phyloP scores from a whole-genome alignment of 257 asterid species.

The Linaria vulgaris region DNA sequence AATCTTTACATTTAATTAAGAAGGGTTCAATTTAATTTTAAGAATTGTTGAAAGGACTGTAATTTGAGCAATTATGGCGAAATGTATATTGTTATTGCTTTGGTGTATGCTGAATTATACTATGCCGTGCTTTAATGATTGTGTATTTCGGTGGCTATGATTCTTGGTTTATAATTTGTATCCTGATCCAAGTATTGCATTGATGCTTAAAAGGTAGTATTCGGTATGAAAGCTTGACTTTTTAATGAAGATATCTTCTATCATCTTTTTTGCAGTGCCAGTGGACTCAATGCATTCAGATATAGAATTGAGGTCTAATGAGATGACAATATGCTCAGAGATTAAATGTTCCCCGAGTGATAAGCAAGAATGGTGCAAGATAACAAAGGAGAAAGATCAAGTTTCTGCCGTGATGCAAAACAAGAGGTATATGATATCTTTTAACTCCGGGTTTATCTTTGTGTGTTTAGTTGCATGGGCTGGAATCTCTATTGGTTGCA shows the following conservation, averaged over 20 bases:
- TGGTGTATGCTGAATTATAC: no score
- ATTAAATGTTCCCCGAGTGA: constrained; percentile 42
- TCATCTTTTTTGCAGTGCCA: constrained; percentile 56
- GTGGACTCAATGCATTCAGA: constrained; percentile 52
- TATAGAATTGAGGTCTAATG: constrained; percentile 60
- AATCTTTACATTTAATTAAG: constrained; percentile 16
- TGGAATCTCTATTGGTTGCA: not conserved
- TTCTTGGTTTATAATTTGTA: constrained; percentile 5
- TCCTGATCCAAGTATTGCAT: not conserved
- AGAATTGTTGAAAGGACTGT: not conserved
- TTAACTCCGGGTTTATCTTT: not conserved
- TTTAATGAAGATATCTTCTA: constrained; percentile 17
- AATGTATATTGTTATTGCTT: no score
- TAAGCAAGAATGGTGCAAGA: constrained; percentile 79
- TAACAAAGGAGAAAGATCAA: constrained; percentile 71
- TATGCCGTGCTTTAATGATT: constrained; percentile 1
- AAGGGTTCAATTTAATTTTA: constrained; percentile 11
- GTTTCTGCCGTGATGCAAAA: constrained; percentile 63
- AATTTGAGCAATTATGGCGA: constrained; percentile 12
- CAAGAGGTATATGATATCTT: constrained; percentile 45
- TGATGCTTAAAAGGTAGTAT: constrained; percentile 1
- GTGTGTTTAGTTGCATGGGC: not conserved
- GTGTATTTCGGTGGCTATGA: not conserved
- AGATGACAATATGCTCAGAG: constrained; percentile 54
- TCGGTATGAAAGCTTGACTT: constrained; percentile 18